Evolutionary conservation across 2,329 filamentous ascomycete genomes (phyloP).

Genomic region (Fusarium setosum): DNA sequence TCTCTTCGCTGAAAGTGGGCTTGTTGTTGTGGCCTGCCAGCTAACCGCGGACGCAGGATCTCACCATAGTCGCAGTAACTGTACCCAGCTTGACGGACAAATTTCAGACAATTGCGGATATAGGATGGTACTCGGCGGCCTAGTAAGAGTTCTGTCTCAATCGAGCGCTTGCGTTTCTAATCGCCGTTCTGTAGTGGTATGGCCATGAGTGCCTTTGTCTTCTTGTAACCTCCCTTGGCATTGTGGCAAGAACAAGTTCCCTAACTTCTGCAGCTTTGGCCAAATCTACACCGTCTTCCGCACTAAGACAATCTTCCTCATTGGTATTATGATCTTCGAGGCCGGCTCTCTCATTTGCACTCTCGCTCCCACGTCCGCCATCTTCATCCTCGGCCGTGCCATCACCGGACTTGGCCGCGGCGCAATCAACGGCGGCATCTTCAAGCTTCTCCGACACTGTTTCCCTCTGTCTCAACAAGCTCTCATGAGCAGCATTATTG

Average conservation of each 20-base stretch:
- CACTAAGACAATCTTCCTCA: conserved; percentile 44
- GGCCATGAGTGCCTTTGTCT: conserved; percentile 40
- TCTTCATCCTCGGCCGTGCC: conserved; percentile 52
- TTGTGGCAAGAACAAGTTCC: fast-evolving
- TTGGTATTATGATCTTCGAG: conserved; percentile 45
- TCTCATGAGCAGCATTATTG: conserved; percentile 33
- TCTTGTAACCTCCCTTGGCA: conserved; percentile 11
- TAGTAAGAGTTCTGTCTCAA: conserved; percentile 12
- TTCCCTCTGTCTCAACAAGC: conserved; percentile 37
- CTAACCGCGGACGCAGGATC: conserved; percentile 16
- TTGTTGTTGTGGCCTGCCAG: too few relatives aligned
- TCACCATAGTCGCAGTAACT: conserved; percentile 36
- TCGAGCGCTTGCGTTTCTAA: fast-evolving
- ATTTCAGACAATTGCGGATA: conserved; percentile 39
- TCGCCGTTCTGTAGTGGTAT: conserved; percentile 22
- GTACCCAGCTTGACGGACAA: conserved; percentile 40
- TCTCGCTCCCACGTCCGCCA: conserved; percentile 47
- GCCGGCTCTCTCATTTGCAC: conserved; percentile 50
- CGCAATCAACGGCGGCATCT: conserved; percentile 37
- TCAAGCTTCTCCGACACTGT: conserved; percentile 38
- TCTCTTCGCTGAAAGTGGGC: not conserved
- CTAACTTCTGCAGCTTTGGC: conserved; percentile 38
- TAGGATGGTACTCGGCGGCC: conserved; percentile 42
- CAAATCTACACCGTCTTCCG: conserved; percentile 46
- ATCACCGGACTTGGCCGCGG: conserved; percentile 49